These are phyloP conservation scores for Salix purpurea DNA, from an alignment of 345 rosid genomes.

Conservation along the genomic window DNA sequence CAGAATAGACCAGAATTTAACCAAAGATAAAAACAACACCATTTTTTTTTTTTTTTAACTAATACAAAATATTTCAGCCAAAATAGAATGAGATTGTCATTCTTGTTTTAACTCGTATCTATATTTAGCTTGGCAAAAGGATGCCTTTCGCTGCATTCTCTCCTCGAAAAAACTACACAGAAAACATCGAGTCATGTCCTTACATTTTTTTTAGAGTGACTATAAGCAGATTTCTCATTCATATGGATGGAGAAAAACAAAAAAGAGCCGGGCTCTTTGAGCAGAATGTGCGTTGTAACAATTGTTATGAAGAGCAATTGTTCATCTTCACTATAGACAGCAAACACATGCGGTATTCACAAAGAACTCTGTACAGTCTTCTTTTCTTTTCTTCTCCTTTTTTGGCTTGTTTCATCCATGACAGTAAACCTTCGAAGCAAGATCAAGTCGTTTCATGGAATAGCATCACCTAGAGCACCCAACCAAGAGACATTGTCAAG, in stretches of 20 bases:
- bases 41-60: too few relatives aligned
- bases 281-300: background rate
- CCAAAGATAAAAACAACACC: rapidly evolving
- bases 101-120: too few relatives aligned
- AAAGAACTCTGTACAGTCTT: constrained; percentile 21
- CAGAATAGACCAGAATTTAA: too few relatives aligned
- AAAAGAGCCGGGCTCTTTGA: background rate
- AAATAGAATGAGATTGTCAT: too few relatives aligned
- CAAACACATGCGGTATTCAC: constrained; percentile 41
- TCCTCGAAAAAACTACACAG: background rate
- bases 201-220: background rate
- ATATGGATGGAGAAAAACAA: background rate
- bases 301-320: constrained; percentile 2
- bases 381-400: constrained; percentile 8
- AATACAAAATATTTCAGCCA: too few relatives aligned
- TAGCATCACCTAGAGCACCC: constrained; percentile 44
- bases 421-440: constrained; percentile 14
- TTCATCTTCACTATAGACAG: constrained; percentile 23
- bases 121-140: background rate
- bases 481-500: constrained; percentile 7
- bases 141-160: background rate
- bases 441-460: constrained; percentile 60
- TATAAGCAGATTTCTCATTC: constrained; percentile 6
- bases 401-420: constrained; percentile 30
- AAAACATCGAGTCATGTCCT: background rate